phyloP scores from a whole-genome alignment of 2,329 filamentous ascomycete species.

The Cordyceps militaris region DNA sequence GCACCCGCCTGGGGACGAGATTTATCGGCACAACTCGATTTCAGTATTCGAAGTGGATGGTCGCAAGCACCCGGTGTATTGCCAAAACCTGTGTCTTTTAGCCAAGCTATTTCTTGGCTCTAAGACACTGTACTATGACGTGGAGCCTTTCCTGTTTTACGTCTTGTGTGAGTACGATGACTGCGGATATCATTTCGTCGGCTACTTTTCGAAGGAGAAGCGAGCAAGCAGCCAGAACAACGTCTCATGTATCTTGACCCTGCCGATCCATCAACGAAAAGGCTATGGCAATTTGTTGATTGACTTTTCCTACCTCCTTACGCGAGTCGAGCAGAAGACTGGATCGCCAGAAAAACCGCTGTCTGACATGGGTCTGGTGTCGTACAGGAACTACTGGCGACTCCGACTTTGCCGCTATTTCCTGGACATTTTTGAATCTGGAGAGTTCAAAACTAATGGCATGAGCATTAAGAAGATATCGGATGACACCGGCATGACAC shows the following conservation, averaged over 20 bases:
- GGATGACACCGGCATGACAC: constrained; percentile 86
- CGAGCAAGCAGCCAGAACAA: constrained; percentile 91
- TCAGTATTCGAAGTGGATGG: constrained; percentile 98
- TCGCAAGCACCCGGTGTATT: constrained; percentile 96
- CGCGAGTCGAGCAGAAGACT: constrained; percentile 84
- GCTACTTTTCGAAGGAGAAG: constrained; percentile 99
- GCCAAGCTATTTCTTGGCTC: constrained; percentile 98
- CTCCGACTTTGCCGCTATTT: constrained; percentile 81
- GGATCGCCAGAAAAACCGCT: constrained; percentile 95
- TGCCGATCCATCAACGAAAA: constrained; percentile 94
- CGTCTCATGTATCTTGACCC: constrained; percentile 90
- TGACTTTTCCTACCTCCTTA: constrained; percentile 96
- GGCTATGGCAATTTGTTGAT: constrained; percentile 96
- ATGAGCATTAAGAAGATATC: constrained; percentile 65
- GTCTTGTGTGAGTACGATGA: constrained; percentile 93
- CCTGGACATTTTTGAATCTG: constrained; percentile 38
- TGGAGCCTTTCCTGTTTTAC: constrained; percentile 95
- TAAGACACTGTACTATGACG: constrained; percentile 96
- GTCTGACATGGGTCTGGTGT: constrained; percentile 95
- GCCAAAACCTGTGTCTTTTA: constrained; percentile 91
- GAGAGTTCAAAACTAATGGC: constrained; percentile 34
- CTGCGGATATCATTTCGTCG: constrained; percentile 89
- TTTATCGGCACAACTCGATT: constrained; percentile 83
- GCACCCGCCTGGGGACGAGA: constrained; percentile 94
- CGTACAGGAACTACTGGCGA: constrained; percentile 96